Evolutionary conservation across 495 filamentous ascomycete genomes (phyloP).

Genomic region (Trichoderma gamsii): DNA sequence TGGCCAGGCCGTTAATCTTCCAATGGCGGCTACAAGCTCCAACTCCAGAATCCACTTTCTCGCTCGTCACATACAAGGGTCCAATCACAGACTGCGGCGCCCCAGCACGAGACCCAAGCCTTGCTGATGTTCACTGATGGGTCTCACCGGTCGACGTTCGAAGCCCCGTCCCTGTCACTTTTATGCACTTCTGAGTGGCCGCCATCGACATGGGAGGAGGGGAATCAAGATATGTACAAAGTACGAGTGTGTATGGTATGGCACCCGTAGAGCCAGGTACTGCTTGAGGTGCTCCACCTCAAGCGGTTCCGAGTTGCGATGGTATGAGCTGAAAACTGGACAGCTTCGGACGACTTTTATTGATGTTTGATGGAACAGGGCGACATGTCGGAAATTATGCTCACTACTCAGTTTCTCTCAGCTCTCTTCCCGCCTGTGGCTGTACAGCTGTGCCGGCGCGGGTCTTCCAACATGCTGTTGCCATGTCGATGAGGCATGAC

Average conservation of each 20-base stretch:
- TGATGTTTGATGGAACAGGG: not conserved
- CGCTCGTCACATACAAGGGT: not conserved
- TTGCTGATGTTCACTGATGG: constrained; percentile 7
- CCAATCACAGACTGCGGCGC: constrained; percentile 3
- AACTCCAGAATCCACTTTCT: not conserved
- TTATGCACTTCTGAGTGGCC: not conserved
- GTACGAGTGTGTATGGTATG: not conserved
- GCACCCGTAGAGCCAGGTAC: not conserved
- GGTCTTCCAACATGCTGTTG: not conserved
- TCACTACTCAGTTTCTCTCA: not conserved
- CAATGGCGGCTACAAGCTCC: constrained; percentile 1
- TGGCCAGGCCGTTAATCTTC: not conserved
- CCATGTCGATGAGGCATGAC: constrained; percentile 5
- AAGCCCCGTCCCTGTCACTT: not conserved
- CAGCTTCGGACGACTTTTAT: not conserved
- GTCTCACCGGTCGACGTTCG: constrained; percentile 5
- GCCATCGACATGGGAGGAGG: not conserved
- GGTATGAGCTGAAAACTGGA: not conserved
- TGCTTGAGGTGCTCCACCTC: not conserved
- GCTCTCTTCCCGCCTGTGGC: not conserved
- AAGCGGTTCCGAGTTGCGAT: not conserved
- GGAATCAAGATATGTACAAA: not conserved
- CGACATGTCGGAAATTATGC: not conserved
- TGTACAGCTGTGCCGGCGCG: not conserved
- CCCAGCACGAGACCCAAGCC: constrained; percentile 6